Percentiles rank a stretch among this genome's conserved stretches.
phyloP scores from a whole-genome alignment of 2,329 filamentous ascomycete genomes.

The Penicillium sp. region DNA sequence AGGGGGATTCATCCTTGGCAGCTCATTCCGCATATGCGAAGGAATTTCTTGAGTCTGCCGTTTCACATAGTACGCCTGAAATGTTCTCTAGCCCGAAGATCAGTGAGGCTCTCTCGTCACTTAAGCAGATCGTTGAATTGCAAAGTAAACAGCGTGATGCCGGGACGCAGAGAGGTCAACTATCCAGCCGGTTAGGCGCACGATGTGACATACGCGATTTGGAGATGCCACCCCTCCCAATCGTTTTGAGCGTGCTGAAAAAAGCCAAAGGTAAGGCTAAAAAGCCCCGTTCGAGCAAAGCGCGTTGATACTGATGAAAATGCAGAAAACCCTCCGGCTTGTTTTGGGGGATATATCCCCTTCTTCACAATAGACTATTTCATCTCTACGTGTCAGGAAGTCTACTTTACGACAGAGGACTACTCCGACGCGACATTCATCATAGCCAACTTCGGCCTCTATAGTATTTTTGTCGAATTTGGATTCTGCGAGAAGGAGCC shows the following conservation, averaged over 20 bases:
- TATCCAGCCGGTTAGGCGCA: slow-evolving; percentile 23
- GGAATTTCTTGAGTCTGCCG: slow-evolving; percentile 46
- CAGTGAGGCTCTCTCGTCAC: slow-evolving; percentile 39
- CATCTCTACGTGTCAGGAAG: slow-evolving; percentile 42
- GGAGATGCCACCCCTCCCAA: slow-evolving; percentile 39
- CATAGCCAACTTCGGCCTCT: slow-evolving; percentile 42
- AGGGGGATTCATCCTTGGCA: slow-evolving; percentile 53
- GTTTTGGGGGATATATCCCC: slow-evolving; percentile 34
- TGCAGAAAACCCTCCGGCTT: slow-evolving; percentile 25
- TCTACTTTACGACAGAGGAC: slow-evolving; percentile 48
- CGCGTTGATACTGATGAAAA: background rate
- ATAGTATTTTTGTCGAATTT: slow-evolving; percentile 41
- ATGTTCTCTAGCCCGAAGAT: slow-evolving; percentile 41
- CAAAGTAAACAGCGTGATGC: slow-evolving; percentile 33
- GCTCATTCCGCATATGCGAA: slow-evolving; percentile 53
- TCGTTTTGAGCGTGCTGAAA: slow-evolving; percentile 37
- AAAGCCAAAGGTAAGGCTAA: slow-evolving; percentile 35
- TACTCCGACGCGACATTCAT: slow-evolving; percentile 45
- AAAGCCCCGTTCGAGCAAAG: background rate
- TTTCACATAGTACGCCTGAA: slow-evolving; percentile 37
- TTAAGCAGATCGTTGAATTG: slow-evolving; percentile 43
- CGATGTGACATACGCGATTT: slow-evolving; percentile 36
- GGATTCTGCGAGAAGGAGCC: slow-evolving; percentile 24
- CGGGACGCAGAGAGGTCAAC: slow-evolving; percentile 30
- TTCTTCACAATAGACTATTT: slow-evolving; percentile 39